Evolutionary conservation across 768 basidiomycete species (phyloP).

Genomic region (Lactarius deliciosus): DNA sequence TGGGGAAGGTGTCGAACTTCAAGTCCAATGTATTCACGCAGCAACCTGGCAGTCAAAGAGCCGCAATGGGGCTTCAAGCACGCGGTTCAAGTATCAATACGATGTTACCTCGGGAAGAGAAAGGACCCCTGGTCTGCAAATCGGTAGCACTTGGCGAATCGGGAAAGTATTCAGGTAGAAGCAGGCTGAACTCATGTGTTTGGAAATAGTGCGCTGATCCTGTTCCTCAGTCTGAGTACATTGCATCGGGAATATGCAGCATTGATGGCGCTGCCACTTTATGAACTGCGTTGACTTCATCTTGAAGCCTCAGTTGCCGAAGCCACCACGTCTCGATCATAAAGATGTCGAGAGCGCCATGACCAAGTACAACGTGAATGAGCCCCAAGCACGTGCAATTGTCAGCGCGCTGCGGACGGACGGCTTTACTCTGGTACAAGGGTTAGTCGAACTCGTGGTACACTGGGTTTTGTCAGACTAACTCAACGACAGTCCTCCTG

Average conservation of each 20-base stretch:
- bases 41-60: slow-evolving; percentile 61
- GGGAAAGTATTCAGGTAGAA: slow-evolving; percentile 78
- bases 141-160: slow-evolving; percentile 68
- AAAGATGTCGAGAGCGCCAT: slow-evolving; percentile 65
- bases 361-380: slow-evolving; percentile 73
- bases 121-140: slow-evolving; percentile 61
- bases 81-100: slow-evolving; percentile 28
- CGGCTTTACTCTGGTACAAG: slow-evolving; percentile 93
- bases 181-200: slow-evolving; percentile 30
- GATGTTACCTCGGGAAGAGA: slow-evolving; percentile 30
- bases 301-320: slow-evolving; percentile 62
- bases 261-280: slow-evolving; percentile 76
- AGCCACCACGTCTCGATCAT: slow-evolving; percentile 44
- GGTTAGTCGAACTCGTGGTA: slow-evolving; percentile 47
- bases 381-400: slow-evolving; percentile 92
- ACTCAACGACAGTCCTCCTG: slow-evolving; percentile 70
- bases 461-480: not conserved
- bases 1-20: slow-evolving; percentile 70
- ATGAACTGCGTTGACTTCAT: slow-evolving; percentile 77
- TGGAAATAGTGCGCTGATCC: not conserved
- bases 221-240: slow-evolving; percentile 72
- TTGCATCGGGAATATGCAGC: slow-evolving; percentile 91
- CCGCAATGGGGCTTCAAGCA: slow-evolving; percentile 35
- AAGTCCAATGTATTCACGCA: slow-evolving; percentile 43
- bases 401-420: slow-evolving; percentile 63